These are phyloP conservation scores for Jamesozyma rosinii DNA, from an alignment of 805 yeast genomes.

Conservation along the genomic window DNA sequence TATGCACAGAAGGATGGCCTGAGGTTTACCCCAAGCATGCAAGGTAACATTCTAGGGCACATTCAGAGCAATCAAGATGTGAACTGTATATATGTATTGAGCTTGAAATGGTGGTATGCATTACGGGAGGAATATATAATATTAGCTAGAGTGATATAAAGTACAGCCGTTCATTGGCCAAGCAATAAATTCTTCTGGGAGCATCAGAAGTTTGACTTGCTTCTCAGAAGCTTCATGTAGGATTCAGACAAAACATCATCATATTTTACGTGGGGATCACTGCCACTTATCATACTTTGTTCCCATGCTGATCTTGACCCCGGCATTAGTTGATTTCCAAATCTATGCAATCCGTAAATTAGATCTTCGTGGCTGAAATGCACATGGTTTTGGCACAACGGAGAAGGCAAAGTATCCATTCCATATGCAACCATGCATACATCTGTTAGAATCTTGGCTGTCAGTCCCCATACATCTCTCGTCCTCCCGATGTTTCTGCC, in stretches of 20 bases:
- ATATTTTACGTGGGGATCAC: constrained; percentile 17
- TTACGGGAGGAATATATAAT: not conserved
- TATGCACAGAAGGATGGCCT: no score
- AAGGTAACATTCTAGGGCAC: no score
- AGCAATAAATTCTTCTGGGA: no score
- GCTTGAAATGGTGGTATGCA: not conserved
- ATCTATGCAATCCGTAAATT: constrained; percentile 45
- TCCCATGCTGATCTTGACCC: constrained; percentile 47
- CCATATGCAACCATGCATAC: constrained; percentile 47
- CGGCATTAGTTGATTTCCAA: constrained; percentile 46
- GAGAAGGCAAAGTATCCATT: constrained; percentile 31
- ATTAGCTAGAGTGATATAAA: no score
- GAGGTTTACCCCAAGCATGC: no score
- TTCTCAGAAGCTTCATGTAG: constrained; percentile 9
- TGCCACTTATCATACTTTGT: constrained; percentile 38
- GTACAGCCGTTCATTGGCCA: no score
- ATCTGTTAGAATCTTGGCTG: constrained; percentile 72
- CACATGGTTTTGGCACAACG: not conserved
- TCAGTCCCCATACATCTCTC: constrained; percentile 74
- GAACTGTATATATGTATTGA: no score
- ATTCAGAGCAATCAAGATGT: no score
- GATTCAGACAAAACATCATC: constrained; percentile 30
- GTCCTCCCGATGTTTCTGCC: constrained; percentile 31
- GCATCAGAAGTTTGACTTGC: not conserved
- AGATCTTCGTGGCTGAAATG: constrained; percentile 46